Evolutionary conservation across 768 basidiomycete genomes (phyloP).

Genomic region (Kwoniella mangroviensis): DNA sequence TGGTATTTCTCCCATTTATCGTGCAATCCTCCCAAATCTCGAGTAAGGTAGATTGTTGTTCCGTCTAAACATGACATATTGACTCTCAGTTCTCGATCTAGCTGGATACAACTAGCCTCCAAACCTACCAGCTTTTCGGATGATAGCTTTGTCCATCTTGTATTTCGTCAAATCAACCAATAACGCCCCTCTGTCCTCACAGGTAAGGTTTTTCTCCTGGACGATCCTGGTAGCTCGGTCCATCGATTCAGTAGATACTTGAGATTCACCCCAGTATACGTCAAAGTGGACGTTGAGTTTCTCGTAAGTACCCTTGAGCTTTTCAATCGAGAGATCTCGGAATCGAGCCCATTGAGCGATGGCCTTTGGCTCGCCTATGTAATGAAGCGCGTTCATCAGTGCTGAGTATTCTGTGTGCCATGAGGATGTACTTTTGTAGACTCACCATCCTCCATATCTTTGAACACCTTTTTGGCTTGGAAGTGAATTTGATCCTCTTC

Average conservation of each 20-base stretch:
- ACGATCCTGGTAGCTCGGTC: slow-evolving; percentile 72
- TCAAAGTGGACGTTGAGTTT: slow-evolving; percentile 89
- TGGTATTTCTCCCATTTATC: slow-evolving; percentile 91
- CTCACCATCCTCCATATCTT: slow-evolving; percentile 83
- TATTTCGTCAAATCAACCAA: slow-evolving; percentile 84
- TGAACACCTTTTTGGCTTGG: slow-evolving; percentile 70
- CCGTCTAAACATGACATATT: slow-evolving; percentile 66
- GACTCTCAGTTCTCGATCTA: not conserved
- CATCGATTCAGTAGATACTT: slow-evolving; percentile 72
- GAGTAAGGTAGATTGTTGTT: slow-evolving; percentile 89
- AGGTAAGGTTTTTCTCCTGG: slow-evolving; percentile 62
- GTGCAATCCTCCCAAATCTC: slow-evolving; percentile 91
- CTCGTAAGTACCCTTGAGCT: slow-evolving; percentile 85
- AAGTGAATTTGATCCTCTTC: slow-evolving; percentile 44
- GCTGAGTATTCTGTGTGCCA: not conserved
- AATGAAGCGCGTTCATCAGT: too few species aligned
- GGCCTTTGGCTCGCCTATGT: slow-evolving; percentile 71
- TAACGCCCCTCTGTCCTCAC: slow-evolving; percentile 72
- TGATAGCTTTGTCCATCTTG: slow-evolving; percentile 88
- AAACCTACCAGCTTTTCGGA: slow-evolving; percentile 69
- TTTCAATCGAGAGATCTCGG: slow-evolving; percentile 86
- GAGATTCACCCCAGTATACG: slow-evolving; percentile 81
- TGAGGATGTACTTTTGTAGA: not conserved
- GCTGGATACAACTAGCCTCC: not conserved
- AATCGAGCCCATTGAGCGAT: slow-evolving; percentile 88